Evolutionary conservation across 2,329 filamentous ascomycete species (phyloP).

Genomic region (Cladosporium velox): DNA sequence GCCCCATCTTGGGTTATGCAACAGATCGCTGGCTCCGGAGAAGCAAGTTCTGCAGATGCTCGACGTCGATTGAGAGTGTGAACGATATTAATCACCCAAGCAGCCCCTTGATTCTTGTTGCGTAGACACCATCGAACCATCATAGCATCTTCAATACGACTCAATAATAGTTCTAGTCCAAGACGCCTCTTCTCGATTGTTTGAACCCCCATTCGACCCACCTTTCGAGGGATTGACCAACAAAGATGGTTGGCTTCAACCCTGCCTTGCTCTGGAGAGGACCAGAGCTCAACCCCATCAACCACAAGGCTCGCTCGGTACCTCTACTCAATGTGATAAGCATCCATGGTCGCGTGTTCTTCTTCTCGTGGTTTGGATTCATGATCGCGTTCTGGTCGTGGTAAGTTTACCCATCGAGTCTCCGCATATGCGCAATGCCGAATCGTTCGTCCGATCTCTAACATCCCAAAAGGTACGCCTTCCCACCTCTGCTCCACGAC

Average conservation of each 20-base stretch:
- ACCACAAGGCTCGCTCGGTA: slow-evolving; percentile 76
- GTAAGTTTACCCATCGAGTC: slow-evolving; percentile 40
- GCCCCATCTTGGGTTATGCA: not conserved
- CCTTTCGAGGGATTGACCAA: not conserved
- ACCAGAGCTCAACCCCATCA: slow-evolving; percentile 81
- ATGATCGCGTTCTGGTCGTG: slow-evolving; percentile 86
- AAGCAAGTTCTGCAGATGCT: slow-evolving; percentile 10
- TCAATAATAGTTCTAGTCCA: not conserved
- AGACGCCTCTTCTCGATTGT: not conserved
- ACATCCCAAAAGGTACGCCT: slow-evolving; percentile 68
- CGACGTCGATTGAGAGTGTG: slow-evolving; percentile 5
- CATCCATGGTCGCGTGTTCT: slow-evolving; percentile 82
- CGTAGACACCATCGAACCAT: not conserved
- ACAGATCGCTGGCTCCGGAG: slow-evolving; percentile 16
- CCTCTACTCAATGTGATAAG: slow-evolving; percentile 77
- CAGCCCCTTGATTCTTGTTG: not conserved
- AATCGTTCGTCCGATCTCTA: not conserved
- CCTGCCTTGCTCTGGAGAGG: slow-evolving; percentile 46
- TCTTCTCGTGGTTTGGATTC: slow-evolving; percentile 86
- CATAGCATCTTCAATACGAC: slow-evolving; percentile 5
- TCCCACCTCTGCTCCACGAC: slow-evolving; percentile 76
- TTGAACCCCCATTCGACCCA: not conserved
- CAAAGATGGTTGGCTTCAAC: slow-evolving; percentile 24
- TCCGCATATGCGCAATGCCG: not conserved
- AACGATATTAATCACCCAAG: slow-evolving; percentile 6